Evolutionary conservation across 805 yeast species (phyloP).

Genomic region (Metschnikowia rubicola): DNA sequence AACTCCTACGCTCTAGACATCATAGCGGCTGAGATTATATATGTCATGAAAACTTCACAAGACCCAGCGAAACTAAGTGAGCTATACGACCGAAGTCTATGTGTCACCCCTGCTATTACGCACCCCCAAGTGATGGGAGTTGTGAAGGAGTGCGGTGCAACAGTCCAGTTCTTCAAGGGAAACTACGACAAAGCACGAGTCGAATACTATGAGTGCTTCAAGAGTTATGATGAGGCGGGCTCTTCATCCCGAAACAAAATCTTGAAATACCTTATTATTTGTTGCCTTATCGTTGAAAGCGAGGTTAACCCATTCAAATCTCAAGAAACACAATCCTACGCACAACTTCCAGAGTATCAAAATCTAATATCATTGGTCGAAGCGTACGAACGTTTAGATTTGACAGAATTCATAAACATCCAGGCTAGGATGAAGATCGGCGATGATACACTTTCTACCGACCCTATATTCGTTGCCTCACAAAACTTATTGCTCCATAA

Average conservation of each 20-base stretch:
- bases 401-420: conserved; percentile 19
- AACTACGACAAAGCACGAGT: conserved; percentile 59
- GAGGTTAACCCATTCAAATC: conserved; percentile 71
- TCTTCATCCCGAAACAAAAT: conserved; percentile 48
- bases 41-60: conserved; percentile 35
- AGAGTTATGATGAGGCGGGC: conserved; percentile 44
- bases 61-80: conserved; percentile 39
- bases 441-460: conserved; percentile 26
- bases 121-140: conserved; percentile 75
- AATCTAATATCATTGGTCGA: conserved; percentile 27
- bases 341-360: conserved; percentile 21
- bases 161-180: conserved; percentile 56
- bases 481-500: conserved; percentile 25
- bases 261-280: conserved; percentile 58
- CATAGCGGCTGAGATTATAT: conserved; percentile 62
- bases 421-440: conserved; percentile 17
- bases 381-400: conserved; percentile 29
- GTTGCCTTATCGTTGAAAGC: conserved; percentile 59
- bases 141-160: conserved; percentile 75
- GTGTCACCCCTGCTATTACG: conserved; percentile 59
- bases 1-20: conserved; percentile 56
- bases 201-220: conserved; percentile 54
- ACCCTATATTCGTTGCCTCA: conserved; percentile 30
- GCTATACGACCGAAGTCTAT: conserved; percentile 43
- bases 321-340: conserved; percentile 61